Percentiles rank a stretch among this genome's conserved stretches.
phyloP scores from a whole-genome alignment of 805 yeast genomes.

The Candida manassasensis region DNA sequence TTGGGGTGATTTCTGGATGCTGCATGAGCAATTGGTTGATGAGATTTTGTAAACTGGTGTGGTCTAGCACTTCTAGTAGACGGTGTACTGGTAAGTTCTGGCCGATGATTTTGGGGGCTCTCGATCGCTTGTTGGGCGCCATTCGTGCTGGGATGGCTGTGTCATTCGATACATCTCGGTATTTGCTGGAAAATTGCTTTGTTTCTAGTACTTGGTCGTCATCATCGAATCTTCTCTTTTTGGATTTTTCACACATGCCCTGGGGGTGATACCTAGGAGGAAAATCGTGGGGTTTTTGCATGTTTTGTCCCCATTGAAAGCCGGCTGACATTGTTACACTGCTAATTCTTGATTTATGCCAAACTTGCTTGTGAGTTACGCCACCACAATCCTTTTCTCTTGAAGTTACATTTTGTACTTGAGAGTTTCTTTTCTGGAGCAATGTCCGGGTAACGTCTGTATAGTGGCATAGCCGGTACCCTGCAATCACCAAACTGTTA shows the following conservation, averaged over 20 bases:
- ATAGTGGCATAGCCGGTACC: too few relatives aligned
- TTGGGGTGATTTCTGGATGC: slow-evolving; percentile 58
- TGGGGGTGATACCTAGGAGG: not conserved
- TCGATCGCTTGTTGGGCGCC: slow-evolving; percentile 22
- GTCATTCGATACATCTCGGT: slow-evolving; percentile 5
- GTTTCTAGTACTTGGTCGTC: not conserved
- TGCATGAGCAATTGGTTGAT: slow-evolving; percentile 48
- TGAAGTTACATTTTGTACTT: too few relatives aligned
- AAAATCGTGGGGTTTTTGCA: not conserved
- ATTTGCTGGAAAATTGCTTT: not conserved
- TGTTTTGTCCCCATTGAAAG: slow-evolving; percentile 24
- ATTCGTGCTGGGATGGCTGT: not conserved
- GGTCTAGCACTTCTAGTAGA: slow-evolving; percentile 64
- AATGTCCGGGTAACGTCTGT: too few relatives aligned
- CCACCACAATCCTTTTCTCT: too few relatives aligned
- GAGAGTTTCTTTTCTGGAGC: too few relatives aligned
- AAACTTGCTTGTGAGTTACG: too few relatives aligned
- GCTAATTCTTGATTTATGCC: too few relatives aligned
- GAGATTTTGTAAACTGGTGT: slow-evolving; percentile 47
- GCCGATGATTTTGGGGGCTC: slow-evolving; percentile 47
- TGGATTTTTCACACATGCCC: not conserved
- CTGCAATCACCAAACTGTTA: too few relatives aligned
- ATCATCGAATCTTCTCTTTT: slow-evolving; percentile 15
- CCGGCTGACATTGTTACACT: slow-evolving; percentile 22
- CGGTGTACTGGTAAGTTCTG: slow-evolving; percentile 59